phyloP scores from a whole-genome alignment of 2,329 filamentous ascomycete species.

The Alternaria postmessia region DNA sequence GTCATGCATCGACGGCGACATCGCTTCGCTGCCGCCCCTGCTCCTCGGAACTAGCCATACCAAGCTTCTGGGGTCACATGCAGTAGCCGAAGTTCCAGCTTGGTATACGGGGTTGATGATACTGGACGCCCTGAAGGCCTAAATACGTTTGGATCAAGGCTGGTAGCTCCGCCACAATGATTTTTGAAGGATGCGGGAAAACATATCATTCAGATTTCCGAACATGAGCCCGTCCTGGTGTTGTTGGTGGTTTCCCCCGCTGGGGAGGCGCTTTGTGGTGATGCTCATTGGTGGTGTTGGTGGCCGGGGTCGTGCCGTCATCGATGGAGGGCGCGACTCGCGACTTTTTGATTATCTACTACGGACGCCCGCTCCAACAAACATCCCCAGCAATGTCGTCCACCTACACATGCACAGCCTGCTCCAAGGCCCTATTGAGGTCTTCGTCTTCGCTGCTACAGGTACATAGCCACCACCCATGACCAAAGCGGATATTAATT shows the following conservation, averaged over 20 bases:
- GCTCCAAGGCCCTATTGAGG: conserved; percentile 38
- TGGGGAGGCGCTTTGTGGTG: conserved; percentile 12
- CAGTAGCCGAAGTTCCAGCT: conserved; percentile 5
- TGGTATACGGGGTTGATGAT: conserved; percentile 2
- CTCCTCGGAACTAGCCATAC: conserved; percentile 12
- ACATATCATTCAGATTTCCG: background rate
- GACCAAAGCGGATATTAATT: conserved; percentile 23
- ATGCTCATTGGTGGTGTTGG: conserved; percentile 22
- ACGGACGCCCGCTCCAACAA: conserved; percentile 11
- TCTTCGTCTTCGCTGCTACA: conserved; percentile 26
- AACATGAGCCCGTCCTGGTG: background rate
- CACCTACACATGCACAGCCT: conserved; percentile 48
- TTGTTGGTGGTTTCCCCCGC: background rate
- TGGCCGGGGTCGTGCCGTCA: conserved; percentile 42
- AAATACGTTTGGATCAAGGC: background rate
- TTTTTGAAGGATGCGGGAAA: background rate
- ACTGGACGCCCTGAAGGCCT: background rate
- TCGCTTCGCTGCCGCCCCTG: conserved; percentile 10
- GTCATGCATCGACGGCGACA: conserved; percentile 8
- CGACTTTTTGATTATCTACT: conserved; percentile 34
- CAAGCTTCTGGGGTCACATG: conserved; percentile 10
- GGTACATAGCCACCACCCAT: conserved; percentile 20
- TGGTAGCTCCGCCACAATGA: conserved; percentile 1
- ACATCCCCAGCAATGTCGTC: conserved; percentile 44
- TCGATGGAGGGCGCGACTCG: conserved; percentile 39